phyloP scores from a whole-genome alignment of 1,284 basidiomycete species.

The Cronartium quercuum region DNA sequence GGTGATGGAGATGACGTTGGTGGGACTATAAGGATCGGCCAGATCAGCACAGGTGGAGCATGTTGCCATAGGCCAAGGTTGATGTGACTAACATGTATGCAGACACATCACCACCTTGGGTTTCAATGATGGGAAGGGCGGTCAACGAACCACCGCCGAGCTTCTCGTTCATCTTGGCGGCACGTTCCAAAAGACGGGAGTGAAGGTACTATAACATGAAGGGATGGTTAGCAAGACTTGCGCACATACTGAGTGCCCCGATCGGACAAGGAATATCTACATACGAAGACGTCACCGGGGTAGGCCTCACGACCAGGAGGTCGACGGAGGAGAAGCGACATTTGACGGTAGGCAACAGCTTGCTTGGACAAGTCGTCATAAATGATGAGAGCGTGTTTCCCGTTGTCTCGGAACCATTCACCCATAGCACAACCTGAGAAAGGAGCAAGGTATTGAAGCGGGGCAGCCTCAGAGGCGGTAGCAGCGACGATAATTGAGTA shows the following conservation, averaged over 20 bases:
- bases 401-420: constrained; percentile 99
- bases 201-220: constrained; percentile 88
- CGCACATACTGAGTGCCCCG: background rate
- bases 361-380: constrained; percentile 99
- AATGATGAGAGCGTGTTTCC: constrained; percentile 93
- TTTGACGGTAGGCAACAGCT: constrained; percentile 99
- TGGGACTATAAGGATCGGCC: constrained; percentile 51
- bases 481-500: constrained; percentile 98
- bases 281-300: constrained; percentile 69
- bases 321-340: constrained; percentile 98
- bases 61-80: background rate
- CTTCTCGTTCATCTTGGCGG: constrained; percentile 98
- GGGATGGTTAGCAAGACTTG: constrained; percentile 2
- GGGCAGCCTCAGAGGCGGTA: constrained; percentile 97
- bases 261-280: background rate
- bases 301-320: constrained; percentile 99
- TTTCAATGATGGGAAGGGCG: constrained; percentile 98
- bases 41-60: background rate
- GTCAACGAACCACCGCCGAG: constrained; percentile 97
- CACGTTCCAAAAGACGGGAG: constrained; percentile 98
- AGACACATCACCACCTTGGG: constrained; percentile 99
- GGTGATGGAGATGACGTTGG: constrained; percentile 89
- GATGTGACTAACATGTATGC: constrained; percentile 64
- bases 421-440: constrained; percentile 99
- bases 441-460: constrained; percentile 96